Base-by-base conservation (phyloP, 805 yeast genomes). In the Yamadazyma philogaea region DNA sequence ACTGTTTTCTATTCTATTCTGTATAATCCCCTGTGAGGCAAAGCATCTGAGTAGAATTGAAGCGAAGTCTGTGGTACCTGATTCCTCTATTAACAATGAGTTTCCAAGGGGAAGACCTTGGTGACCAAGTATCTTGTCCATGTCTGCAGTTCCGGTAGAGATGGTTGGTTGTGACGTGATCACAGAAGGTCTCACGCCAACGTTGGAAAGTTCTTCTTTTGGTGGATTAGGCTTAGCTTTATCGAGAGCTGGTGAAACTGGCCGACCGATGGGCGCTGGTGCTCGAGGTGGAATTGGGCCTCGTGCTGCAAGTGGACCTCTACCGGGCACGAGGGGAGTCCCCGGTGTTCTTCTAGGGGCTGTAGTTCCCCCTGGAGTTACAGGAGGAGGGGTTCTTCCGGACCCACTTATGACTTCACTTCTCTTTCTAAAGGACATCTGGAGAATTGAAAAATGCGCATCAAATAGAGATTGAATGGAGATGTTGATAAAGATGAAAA, bases 21-120 rank as follows among this genome's bases (percentile, higher is more conserved):
- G 91, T 1, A 79, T 60, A 26, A 83, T 61, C 11, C 96, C 95
- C 60, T 87, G 95, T 1, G 95, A 74, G 1, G 86, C 81, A 66
- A 82, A 86, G 3, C 79, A 66, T 49, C 89, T 79, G 20, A 81
- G 59, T 28, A 91, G 50, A 8, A 87, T 81, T 5, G 88, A 75
- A 6, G 85, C 74, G 56, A 88, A 91, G 56, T 91, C 97, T 0
- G 98, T 91, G 6, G 91, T 82, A 0, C 95, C 93, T 12, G 78
- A 75, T 57, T 91, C 98, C 59, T 87, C 91, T 4, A 91, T 58
- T 11, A 90, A 59, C 30, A 89, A 56, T 5, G 85, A 74, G 8
- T 72, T 63, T 1, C 96, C 96, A 10, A 87, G 51, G 1, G 98
- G 98, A 12, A 90, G 59, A 1, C 99, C 99, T 43, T 79, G 84